Base-by-base conservation (phyloP, 75 land plant genomes). In the Sequoiadendron giganteum region DNA sequence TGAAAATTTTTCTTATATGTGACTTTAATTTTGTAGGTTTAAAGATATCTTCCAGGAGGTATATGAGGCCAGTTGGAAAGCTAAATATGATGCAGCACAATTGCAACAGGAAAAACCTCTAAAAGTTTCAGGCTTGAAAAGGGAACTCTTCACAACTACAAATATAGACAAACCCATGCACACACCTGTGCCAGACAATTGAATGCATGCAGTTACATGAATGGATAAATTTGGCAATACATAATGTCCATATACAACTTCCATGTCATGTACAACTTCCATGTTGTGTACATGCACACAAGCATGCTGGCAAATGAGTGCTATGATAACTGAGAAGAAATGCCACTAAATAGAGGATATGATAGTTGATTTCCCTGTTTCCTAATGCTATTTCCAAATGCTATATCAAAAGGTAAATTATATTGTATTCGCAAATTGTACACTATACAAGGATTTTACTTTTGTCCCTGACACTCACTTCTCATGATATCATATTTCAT, bases 31-130 rank as follows among this genome's bases (percentile, higher is more conserved):
- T 42, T 28, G 25, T 87, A 98, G 99, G 91, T 98, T 98, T 88
- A 96, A 96, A 89, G 99, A 98, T 73, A 98, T 96, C 58, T 98
- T 98, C 87, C 97, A 96, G 83, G 98, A 98, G 87, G 97, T 96
- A 32, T 98, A 95, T 90, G 97, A 98, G 76, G 58, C 90, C 25
- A 80, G 91, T 11, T 98, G 98, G 98, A 94, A 94, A 84, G 89
- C 94, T 16, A 96, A 94, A 88, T 98, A 88, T 91, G 95, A 95
- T 85, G 94, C 89, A 58, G 97, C 97, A 34, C 43, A 40, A 79
- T 39, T n/a, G 15, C 28, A 11, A 40, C 21, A 34, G 42, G 2
- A 34, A 79, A 8, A 79, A 34, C 47, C 47, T 79, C 40, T 19
- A 42, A 9, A 65, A 65, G 70, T 25, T 28, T 65, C 70, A 65